phyloP scores from a whole-genome alignment of 179 eudicot genomes.

The Beta macrorhiza region DNA sequence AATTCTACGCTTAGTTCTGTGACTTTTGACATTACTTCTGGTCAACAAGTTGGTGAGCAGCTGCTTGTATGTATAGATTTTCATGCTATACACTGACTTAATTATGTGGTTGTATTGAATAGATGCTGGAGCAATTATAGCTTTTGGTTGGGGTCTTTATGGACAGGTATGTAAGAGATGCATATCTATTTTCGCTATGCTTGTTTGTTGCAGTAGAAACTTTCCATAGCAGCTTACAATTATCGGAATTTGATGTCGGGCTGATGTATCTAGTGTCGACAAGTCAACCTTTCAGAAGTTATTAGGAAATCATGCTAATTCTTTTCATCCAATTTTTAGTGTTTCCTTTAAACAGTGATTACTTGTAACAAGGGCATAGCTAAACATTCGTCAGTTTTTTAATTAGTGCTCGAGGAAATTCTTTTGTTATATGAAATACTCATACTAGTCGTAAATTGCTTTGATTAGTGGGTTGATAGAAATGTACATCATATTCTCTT shows the following conservation, averaged over 20 bases:
- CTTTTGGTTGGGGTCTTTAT: conserved; percentile 98
- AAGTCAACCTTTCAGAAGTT: background rate
- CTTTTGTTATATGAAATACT: background rate
- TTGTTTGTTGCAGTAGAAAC: conserved; percentile 1
- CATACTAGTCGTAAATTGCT: background rate
- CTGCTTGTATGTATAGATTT: background rate
- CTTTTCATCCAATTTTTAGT: no score
- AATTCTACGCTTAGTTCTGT: background rate
- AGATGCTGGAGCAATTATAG: conserved; percentile 95
- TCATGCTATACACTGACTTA: background rate
- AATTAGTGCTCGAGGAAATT: background rate
- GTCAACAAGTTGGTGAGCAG: background rate
- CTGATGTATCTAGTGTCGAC: background rate
- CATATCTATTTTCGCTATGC: background rate
- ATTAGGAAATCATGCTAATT: background rate
- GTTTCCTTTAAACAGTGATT: background rate
- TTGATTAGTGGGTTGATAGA: background rate
- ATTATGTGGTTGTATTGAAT: conserved; percentile 16
- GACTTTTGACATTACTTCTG: background rate
- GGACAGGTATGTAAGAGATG: conserved; percentile 88
- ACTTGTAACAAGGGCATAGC: background rate
- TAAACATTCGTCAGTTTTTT: background rate
- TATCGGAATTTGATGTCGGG: background rate
- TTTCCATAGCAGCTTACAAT: background rate
- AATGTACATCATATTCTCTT: background rate